A percentile compares a stretch with the other conserved stretches of the same genome.
These are phyloP conservation scores for Alternaria sp. DNA, from an alignment of 2,329 filamentous ascomycete species.

Conservation along the genomic window DNA sequence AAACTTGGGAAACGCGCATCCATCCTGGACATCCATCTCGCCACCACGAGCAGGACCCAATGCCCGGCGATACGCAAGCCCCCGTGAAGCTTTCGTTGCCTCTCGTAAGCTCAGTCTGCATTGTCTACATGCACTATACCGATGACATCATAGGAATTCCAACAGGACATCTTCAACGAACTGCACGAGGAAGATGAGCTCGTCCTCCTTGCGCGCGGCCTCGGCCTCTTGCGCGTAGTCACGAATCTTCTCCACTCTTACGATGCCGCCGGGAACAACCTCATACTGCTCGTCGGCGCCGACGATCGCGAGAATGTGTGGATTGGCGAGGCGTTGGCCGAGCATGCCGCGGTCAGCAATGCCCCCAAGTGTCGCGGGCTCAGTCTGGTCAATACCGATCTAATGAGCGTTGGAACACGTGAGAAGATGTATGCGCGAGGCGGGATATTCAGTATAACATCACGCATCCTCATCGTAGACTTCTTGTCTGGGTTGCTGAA, in stretches of 20 bases:
- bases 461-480: constrained; percentile 92
- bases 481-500: constrained; percentile 83
- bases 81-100: constrained; percentile 84
- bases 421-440: constrained; percentile 92
- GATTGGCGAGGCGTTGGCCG: constrained; percentile 94
- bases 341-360: constrained; percentile 91
- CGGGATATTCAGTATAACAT: constrained; percentile 95
- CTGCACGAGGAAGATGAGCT: constrained; percentile 86
- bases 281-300: constrained; percentile 87
- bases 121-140: constrained; percentile 17
- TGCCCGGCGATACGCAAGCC: constrained; percentile 54
- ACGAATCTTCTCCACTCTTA: constrained; percentile 98
- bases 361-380: constrained; percentile 83
- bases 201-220: constrained; percentile 86
- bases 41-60: constrained; percentile 36
- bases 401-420: constrained; percentile 82
- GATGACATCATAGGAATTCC: constrained; percentile 71
- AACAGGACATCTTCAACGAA: constrained; percentile 85
- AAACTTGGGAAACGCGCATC: constrained; percentile 27
- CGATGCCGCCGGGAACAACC: constrained; percentile 92
- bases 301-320: constrained; percentile 94
- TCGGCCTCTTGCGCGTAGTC: constrained; percentile 88
- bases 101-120: constrained; percentile 60
- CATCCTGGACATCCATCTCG: constrained; percentile 26
- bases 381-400: constrained; percentile 92